phyloP scores from a whole-genome alignment of 441 rosid genomes.

The Flueggea neowawraea region DNA sequence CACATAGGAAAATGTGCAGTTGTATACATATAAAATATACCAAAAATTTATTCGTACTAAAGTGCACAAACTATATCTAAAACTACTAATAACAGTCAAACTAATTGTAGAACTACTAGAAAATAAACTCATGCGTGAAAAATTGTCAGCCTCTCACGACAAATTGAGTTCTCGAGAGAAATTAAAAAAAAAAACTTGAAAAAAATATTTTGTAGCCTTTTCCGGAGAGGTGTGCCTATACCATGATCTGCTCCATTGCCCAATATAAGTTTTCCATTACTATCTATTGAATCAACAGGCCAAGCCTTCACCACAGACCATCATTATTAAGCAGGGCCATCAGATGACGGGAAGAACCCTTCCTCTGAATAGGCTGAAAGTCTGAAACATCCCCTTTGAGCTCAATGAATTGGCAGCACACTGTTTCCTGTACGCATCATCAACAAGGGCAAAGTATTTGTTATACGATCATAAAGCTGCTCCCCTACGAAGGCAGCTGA shows the following conservation, averaged over 20 bases:
- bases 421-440: conserved; percentile 92
- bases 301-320: conserved; percentile 96
- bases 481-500: conserved; percentile 95
- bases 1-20: too few relatives aligned
- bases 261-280: conserved; percentile 40
- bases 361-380: conserved; percentile 91
- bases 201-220: too few relatives aligned
- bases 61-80: too few relatives aligned
- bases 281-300: conserved; percentile 66
- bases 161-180: too few relatives aligned
- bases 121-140: too few relatives aligned
- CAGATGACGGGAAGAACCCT: conserved; percentile 90
- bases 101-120: too few relatives aligned
- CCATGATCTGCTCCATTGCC: conserved; percentile 45
- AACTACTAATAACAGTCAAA: too few relatives aligned
- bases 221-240: conserved; percentile 10
- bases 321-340: conserved; percentile 96
- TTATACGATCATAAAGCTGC: conserved; percentile 68
- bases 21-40: too few relatives aligned
- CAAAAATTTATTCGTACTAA: too few relatives aligned
- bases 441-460: conserved; percentile 66
- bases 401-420: conserved; percentile 88
- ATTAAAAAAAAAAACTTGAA: too few relatives aligned
- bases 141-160: too few relatives aligned
- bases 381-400: conserved; percentile 95